These are phyloP conservation scores for Zoysia japonica DNA, from an alignment of 176 grass and related monocot species.

Conservation along the genomic window DNA sequence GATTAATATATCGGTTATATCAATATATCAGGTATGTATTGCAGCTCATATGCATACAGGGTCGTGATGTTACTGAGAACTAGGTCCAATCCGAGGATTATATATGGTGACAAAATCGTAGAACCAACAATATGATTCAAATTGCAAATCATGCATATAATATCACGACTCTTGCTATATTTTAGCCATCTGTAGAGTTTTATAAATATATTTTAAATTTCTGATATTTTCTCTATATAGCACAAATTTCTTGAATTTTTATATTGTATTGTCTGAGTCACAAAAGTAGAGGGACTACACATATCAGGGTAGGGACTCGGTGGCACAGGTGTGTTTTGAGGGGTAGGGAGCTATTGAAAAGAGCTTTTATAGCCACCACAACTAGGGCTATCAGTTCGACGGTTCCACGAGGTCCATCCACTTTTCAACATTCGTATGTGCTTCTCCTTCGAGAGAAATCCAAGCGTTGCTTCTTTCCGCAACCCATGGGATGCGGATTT, in stretches of 20 bases:
- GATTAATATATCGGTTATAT: constrained; percentile 27
- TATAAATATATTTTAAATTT: background rate
- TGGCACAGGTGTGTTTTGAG: too few species aligned
- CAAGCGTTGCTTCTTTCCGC: too few species aligned
- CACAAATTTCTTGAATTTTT: background rate
- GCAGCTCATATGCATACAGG: constrained; percentile 11
- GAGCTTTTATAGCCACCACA: too few species aligned
- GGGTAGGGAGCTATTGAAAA: too few species aligned
- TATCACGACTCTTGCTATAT: background rate
- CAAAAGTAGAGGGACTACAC: background rate
- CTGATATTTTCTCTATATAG: background rate
- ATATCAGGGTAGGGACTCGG: background rate
- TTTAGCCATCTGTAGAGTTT: background rate
- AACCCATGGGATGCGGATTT: too few species aligned
- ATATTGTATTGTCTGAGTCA: background rate
- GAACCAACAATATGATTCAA: background rate
- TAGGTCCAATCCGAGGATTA: background rate
- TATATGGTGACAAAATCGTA: background rate
- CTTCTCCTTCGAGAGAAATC: too few species aligned
- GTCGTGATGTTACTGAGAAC: background rate
- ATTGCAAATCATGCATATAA: background rate
- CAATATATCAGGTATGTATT: constrained; percentile 40
- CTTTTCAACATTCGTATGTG: too few species aligned
- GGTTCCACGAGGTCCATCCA: too few species aligned
- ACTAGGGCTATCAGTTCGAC: too few species aligned